These are phyloP conservation scores for Mucor piriformis DNA, from an alignment of 371 early-diverging fungal genomes.

Conservation along the genomic window DNA sequence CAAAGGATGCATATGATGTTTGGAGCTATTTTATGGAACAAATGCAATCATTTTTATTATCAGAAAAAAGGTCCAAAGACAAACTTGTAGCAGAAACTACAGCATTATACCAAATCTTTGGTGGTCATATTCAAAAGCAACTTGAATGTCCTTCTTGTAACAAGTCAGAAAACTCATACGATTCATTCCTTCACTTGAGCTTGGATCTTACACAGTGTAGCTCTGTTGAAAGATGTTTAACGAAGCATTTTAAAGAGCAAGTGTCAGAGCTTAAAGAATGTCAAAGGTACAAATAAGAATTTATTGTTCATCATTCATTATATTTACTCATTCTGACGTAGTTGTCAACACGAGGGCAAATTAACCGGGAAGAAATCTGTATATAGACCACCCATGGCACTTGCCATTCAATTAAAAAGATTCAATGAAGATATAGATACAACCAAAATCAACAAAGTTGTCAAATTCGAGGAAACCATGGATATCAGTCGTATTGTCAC, in stretches of 20 bases:
- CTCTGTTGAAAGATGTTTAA: slow-evolving; percentile 54
- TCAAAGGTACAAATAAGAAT: background rate
- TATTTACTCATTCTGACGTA: too few relatives aligned
- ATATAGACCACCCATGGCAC: slow-evolving; percentile 68
- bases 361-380: slow-evolving; percentile 67
- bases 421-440: slow-evolving; percentile 68
- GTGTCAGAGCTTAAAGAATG: background rate
- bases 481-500: slow-evolving; percentile 41
- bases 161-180: slow-evolving; percentile 67
- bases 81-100: slow-evolving; percentile 75
- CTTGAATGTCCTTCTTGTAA: slow-evolving; percentile 75
- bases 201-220: slow-evolving; percentile 71
- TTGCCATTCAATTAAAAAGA: slow-evolving; percentile 80
- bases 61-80: slow-evolving; percentile 61
- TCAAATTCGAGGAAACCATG: slow-evolving; percentile 50
- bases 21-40: slow-evolving; percentile 73
- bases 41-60: slow-evolving; percentile 36
- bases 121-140: slow-evolving; percentile 76
- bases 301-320: too few relatives aligned
- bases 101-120: slow-evolving; percentile 79
- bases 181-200: slow-evolving; percentile 73
- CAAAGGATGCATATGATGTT: slow-evolving; percentile 87
- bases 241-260: slow-evolving; percentile 25
- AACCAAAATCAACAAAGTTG: slow-evolving; percentile 45
- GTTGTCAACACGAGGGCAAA: slow-evolving; percentile 57